A percentile compares a stretch with the other conserved stretches of the same genome.
Evolutionary conservation across 164 flowering plant species (phyloP).

Genomic region (Nymphaea colorata): DNA sequence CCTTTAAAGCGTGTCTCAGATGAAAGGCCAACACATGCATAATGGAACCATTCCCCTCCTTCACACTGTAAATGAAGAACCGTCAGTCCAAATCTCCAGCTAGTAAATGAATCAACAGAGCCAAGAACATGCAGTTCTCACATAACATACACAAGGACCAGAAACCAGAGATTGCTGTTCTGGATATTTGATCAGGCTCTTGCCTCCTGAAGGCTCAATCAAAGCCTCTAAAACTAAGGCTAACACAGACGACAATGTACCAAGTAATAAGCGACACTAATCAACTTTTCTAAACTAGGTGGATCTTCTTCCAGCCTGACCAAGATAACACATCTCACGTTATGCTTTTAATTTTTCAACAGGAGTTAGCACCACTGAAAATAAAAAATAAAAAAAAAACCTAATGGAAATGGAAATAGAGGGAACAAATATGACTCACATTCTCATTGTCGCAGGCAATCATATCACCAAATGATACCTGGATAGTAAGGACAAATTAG

Average conservation of each 20-base stretch:
- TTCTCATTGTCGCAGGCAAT: conserved; percentile 97
- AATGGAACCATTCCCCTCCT: conserved; percentile 99
- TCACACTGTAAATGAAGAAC: conserved; percentile 55
- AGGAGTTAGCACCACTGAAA: no score
- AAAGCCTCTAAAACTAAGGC: neutral
- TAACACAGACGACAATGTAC: no score
- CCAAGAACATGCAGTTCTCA: neutral
- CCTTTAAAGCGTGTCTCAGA: conserved; percentile 98
- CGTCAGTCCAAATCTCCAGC: no score
- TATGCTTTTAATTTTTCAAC: no score
- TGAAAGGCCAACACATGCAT: conserved; percentile 89
- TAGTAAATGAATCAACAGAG: no score
- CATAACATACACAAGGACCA: no score
- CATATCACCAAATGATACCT: conserved; percentile 99
- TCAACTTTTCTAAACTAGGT: no score
- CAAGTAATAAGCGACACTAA: no score
- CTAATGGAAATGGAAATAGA: neutral
- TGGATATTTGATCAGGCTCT: neutral
- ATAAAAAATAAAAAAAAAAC: no score
- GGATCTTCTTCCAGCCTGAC: neutral
- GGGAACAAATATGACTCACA: conserved; percentile 32
- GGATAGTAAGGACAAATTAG: conserved; percentile 7
- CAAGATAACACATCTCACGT: neutral
- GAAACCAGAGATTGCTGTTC: neutral
- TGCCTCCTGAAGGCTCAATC: neutral